These are phyloP conservation scores for Schizochytrium sp. DNA, from an alignment of 108 stramenopile genomes.

Conservation along the genomic window DNA sequence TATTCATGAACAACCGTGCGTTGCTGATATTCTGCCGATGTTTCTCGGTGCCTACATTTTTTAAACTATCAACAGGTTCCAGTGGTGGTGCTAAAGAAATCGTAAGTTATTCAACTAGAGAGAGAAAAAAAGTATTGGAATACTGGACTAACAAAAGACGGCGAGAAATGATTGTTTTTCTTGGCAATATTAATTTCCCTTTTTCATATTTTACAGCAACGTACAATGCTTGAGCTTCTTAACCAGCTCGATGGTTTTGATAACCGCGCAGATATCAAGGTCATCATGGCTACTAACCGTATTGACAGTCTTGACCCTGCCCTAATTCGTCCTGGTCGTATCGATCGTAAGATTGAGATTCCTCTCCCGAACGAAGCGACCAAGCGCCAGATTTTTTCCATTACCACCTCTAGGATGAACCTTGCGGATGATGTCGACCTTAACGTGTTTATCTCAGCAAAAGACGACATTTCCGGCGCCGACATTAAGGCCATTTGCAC, in stretches of 20 bases:
- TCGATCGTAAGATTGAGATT: conserved; percentile 99
- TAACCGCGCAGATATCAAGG: conserved; percentile 97
- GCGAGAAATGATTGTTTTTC: neutral
- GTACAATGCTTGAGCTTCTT: conserved; percentile 98
- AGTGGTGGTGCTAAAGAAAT: conserved; percentile 94
- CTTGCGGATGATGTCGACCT: conserved; percentile 95
- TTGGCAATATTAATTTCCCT: neutral
- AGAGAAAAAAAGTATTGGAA: too few species aligned
- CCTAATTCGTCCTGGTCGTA: conserved; percentile 96
- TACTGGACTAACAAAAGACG: too few species aligned
- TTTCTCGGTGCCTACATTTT: too few species aligned
- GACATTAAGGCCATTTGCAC: conserved; percentile 99
- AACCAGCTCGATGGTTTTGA: conserved; percentile 99
- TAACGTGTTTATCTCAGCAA: conserved; percentile 95
- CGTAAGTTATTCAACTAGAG: conserved; percentile 12
- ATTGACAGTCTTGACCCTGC: conserved; percentile 98
- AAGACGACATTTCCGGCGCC: conserved; percentile 98
- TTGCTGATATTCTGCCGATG: too few species aligned
- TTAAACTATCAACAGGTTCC: neutral
- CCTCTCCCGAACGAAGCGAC: conserved; percentile 97
- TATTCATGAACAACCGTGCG: too few species aligned
- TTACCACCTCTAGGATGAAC: conserved; percentile 94
- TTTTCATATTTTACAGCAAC: conserved; percentile 75
- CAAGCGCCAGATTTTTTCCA: conserved; percentile 97
- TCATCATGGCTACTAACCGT: conserved; percentile 99